A percentile compares a stretch with the other conserved stretches of the same genome.
Conservation (phyloP, 495 filamentous ascomycete genomes). For the Xylaria intraflava region DNA sequence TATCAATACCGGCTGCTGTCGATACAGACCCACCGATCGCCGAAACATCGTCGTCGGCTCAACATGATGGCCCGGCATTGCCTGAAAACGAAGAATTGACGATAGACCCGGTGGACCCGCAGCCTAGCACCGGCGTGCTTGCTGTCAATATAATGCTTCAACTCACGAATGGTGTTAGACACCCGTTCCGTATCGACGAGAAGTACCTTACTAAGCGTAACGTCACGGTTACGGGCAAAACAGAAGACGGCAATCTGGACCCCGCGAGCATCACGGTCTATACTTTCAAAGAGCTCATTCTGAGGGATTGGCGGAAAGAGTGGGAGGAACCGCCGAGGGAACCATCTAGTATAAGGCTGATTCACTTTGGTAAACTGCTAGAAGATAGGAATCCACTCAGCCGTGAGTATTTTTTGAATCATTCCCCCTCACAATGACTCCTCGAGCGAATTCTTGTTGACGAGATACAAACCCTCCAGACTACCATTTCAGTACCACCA, state of each 20-base stretch:
- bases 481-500: slow-evolving; percentile 64
- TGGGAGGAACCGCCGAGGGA: slow-evolving; percentile 81
- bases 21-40: slow-evolving; percentile 12
- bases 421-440: not conserved
- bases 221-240: slow-evolving; percentile 59
- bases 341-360: slow-evolving; percentile 78
- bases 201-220: slow-evolving; percentile 75
- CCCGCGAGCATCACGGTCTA: slow-evolving; percentile 86
- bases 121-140: slow-evolving; percentile 37
- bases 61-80: slow-evolving; percentile 11
- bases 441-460: not conserved
- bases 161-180: slow-evolving; percentile 70
- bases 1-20: slow-evolving; percentile 20
- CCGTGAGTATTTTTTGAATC: slow-evolving; percentile 41
- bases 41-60: slow-evolving; percentile 19
- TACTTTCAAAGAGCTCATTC: slow-evolving; percentile 84
- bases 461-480: slow-evolving; percentile 42
- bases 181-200: slow-evolving; percentile 81
- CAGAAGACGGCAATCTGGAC: slow-evolving; percentile 52
- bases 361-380: slow-evolving; percentile 79
- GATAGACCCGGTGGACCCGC: slow-evolving; percentile 36
- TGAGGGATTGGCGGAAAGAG: slow-evolving; percentile 83
- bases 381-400: slow-evolving; percentile 78
- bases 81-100: slow-evolving; percentile 27
- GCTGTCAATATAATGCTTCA: slow-evolving; percentile 59